Evolutionary conservation across 108 stramenopile species (phyloP), one percentile per base, ranked within the genome.

Genomic region (Nitzschia sp.): DNA sequence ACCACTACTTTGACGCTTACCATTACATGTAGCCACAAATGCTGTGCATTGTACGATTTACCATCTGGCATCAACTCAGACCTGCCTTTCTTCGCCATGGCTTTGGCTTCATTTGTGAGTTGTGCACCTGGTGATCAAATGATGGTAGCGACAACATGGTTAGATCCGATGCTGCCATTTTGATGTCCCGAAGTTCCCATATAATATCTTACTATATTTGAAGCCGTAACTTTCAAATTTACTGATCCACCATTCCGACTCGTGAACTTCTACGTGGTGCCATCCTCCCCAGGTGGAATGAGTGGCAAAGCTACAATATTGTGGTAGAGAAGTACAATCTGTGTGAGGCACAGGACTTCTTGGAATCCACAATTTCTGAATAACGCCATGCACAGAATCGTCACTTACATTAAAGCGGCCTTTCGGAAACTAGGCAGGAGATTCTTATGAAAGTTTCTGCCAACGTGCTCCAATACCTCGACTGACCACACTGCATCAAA

Each of bases 401-500:
- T 81, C 45, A 92, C 89, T 60, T 90, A 91, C 32, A 96, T 69
- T 17, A 93, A 60, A 17, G 95, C 95, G 9, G 89, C 86, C 71
- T 87, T 83, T 5, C 88, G 77, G 56, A 96, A 90, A 17, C 82
- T 68, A 4, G 92, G 71, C 3, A 93, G 36, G 73, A 90, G 92
- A 69, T 96, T 96, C 30, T 48, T 58, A 9, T 90, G 88, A 66
- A 68, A 90, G n/a, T 92, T 81, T 19, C 88, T 45, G 13, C 82
- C 80, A 5, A 80, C 79, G 45, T 72, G 71, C 57, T 81, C 80
- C 53, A 81, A 41, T 31, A 90, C 90, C 59, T 95, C 93, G 9
- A 91, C 90, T 22, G 71, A 72, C 90, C 90, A 95, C 1, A 75
- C 90, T 3, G 87, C 88, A 75, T 91, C 90, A n/a, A 86, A 84